Percentiles rank a stretch among this genome's conserved stretches.
Evolutionary conservation across 2,329 filamentous ascomycete genomes (phyloP).

Genomic region (Rhexocercosporidium sp.): DNA sequence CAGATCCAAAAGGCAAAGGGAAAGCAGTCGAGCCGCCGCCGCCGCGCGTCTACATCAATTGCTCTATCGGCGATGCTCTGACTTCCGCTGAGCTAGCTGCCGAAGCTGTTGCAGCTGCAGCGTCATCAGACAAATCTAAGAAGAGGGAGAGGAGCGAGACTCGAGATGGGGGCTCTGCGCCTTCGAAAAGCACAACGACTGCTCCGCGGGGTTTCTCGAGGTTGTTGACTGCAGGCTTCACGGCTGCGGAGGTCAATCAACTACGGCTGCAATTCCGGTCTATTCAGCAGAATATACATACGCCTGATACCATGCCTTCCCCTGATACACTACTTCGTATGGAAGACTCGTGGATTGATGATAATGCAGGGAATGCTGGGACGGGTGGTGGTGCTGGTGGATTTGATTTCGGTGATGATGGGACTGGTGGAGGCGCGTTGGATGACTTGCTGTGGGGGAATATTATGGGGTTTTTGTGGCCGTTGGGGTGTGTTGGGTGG

Average conservation of each 20-base stretch:
- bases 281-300: slow-evolving; percentile 81
- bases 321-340: slow-evolving; percentile 76
- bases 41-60: slow-evolving; percentile 83
- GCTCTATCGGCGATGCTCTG: slow-evolving; percentile 82
- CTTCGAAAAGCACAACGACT: slow-evolving; percentile 47
- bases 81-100: slow-evolving; percentile 69
- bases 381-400: slow-evolving; percentile 46
- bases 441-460: slow-evolving; percentile 90
- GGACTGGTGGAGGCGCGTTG: slow-evolving; percentile 54
- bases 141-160: slow-evolving; percentile 20
- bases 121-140: slow-evolving; percentile 27
- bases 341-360: slow-evolving; percentile 92
- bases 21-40: slow-evolving; percentile 62
- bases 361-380: slow-evolving; percentile 51
- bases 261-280: slow-evolving; percentile 88
- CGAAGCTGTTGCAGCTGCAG: slow-evolving; percentile 56
- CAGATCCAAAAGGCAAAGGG: slow-evolving; percentile 62
- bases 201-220: slow-evolving; percentile 86
- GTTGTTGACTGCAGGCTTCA: slow-evolving; percentile 81
- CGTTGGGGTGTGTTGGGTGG: slow-evolving; percentile 85
- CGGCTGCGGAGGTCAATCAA: slow-evolving; percentile 78
- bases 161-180: slow-evolving; percentile 20
- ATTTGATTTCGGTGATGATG: slow-evolving; percentile 45
- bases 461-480: slow-evolving; percentile 94
- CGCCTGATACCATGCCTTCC: slow-evolving; percentile 86